Base-by-base conservation (phyloP, 2,329 filamentous ascomycete species). In the Rutstroemia sp. region DNA sequence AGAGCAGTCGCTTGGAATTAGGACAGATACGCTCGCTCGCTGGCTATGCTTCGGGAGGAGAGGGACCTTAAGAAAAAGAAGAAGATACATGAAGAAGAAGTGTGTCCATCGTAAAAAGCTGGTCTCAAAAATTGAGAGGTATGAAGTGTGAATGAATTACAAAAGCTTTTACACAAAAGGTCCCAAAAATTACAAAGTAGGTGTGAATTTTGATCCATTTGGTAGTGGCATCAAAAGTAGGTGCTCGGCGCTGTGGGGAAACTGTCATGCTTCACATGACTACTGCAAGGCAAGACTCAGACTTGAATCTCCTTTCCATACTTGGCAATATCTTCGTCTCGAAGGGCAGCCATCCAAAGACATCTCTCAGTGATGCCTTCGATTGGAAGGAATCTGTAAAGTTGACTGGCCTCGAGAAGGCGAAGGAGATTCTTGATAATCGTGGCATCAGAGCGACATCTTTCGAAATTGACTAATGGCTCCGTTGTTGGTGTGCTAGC, bases 271-370 rank as follows among this genome's bases (percentile, higher is more conserved):
- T 27, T 27, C 25, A 27, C 7, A 27, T 34, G 30, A 34, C 12
- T 10, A 34, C 10, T 34, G 30, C 30, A 34, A 34, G 30, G 10
- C 30, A 34, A 7, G 25, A 17, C 60, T 67, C 58, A 68, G 58
- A 58, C 57, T 56, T 69, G 63, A 27, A 70, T 69, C 40, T 61
- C 58, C 54, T 64, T 65, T 30, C 65, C 67, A 51, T 67, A 66
- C 59, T 72, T 74, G 56, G 80, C 73, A 65, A 94, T 90, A 65
- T 92, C 87, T n/a, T 84, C 82, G 62, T 92, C 88, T 54, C 74
- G 81, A 54, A 94, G 70, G 9, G 88, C 87, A 48, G 87, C 85
- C 73, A 94, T 84, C 89, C 89, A 94, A n/a, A 94, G 76, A 69
- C 89, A 94, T 61, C 87, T 79, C 71, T 89, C 88, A 4, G 88